Conservation (phyloP, 2,329 filamentous ascomycete species). For the Aspergillus caelatus region DNA sequence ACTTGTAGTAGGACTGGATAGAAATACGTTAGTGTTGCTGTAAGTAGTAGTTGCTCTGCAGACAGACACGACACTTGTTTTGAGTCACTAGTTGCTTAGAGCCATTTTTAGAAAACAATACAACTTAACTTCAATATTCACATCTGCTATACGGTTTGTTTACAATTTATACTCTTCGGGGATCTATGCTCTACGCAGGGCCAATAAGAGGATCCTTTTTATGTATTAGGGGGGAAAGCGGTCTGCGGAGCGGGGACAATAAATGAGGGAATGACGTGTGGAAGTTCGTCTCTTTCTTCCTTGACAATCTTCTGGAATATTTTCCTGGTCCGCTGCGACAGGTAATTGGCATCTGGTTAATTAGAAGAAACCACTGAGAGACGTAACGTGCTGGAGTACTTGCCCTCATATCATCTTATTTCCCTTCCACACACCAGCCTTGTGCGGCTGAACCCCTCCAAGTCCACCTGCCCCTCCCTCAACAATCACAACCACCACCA, state of each 20-base stretch:
- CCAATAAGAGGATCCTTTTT: neutral
- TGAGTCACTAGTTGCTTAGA: neutral
- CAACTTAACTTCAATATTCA: neutral
- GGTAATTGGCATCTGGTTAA: neutral
- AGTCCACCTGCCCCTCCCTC: constrained; percentile 6
- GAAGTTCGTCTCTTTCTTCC: constrained; percentile 11
- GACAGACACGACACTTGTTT: neutral
- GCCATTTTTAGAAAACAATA: neutral
- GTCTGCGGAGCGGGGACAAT: constrained; percentile 1
- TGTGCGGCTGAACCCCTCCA: neutral
- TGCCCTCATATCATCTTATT: neutral
- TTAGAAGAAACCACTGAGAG: neutral
- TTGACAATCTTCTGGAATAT: neutral
- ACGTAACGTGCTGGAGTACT: neutral
- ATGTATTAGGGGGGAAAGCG: neutral
- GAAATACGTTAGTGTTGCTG: neutral
- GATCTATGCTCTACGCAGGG: neutral
- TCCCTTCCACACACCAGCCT: neutral
- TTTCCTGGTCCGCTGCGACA: neutral
- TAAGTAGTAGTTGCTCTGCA: neutral
- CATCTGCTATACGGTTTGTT: neutral
- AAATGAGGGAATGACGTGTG: constrained; percentile 37
- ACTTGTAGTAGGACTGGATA: neutral
- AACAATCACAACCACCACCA: constrained; percentile 22
- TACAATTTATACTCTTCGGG: neutral